Conservation (phyloP, 345 rosid species). For the Anastatica hierochuntica region DNA sequence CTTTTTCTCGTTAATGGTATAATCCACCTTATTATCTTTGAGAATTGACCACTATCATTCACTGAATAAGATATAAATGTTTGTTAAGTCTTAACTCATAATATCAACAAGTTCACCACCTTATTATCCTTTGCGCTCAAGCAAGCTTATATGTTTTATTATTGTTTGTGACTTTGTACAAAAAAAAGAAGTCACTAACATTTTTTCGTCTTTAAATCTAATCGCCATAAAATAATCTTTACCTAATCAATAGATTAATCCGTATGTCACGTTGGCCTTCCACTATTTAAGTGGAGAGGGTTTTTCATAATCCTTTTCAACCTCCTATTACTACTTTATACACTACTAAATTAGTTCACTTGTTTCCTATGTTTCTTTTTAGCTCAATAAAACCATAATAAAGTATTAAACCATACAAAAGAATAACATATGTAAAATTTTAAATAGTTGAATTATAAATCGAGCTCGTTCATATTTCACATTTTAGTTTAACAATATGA, state of each 20-base stretch:
- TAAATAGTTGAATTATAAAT: too few species aligned
- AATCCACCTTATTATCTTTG: too few species aligned
- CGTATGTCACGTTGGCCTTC: conserved; percentile 32
- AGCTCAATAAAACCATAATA: not conserved
- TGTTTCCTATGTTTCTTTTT: not conserved
- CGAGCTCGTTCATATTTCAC: too few species aligned
- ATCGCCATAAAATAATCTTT: not conserved
- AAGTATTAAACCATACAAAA: too few species aligned
- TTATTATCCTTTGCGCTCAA: not conserved
- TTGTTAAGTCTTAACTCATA: too few species aligned
- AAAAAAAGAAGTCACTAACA: not conserved
- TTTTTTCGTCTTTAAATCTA: not conserved
- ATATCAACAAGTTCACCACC: too few species aligned
- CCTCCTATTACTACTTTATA: too few species aligned
- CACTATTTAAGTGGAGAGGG: conserved; percentile 39
- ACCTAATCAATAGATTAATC: conserved; percentile 13
- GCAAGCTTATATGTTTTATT: not conserved
- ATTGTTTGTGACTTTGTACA: not conserved
- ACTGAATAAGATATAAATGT: too few species aligned
- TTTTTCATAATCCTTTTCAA: conserved; percentile 12
- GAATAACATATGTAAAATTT: too few species aligned
- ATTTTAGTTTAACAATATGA: too few species aligned
- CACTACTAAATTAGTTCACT: not conserved
- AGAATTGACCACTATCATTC: too few species aligned
- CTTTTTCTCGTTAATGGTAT: too few species aligned